These are phyloP conservation scores for Neonectria sp. DNA, from an alignment of 2,329 filamentous ascomycete genomes.

Conservation along the genomic window DNA sequence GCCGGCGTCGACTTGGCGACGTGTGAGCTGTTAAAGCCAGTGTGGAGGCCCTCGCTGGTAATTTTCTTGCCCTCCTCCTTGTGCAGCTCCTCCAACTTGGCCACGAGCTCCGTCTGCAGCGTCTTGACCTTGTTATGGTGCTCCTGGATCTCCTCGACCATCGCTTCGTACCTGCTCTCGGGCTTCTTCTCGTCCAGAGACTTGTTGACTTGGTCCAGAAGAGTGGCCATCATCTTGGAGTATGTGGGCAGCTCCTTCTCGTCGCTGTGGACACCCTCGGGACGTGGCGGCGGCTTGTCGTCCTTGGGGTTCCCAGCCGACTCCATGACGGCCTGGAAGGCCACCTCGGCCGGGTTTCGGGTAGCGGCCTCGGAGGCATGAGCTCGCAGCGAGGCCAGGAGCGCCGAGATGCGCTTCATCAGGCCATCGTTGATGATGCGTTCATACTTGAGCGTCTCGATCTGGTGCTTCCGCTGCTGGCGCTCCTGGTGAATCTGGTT, in stretches of 20 bases:
- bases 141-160: slow-evolving; percentile 82
- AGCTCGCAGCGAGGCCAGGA: slow-evolving; percentile 81
- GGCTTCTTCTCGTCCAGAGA: slow-evolving; percentile 84
- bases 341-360: slow-evolving; percentile 81
- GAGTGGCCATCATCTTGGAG: slow-evolving; percentile 97
- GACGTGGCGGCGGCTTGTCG: slow-evolving; percentile 80
- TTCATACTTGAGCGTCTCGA: slow-evolving; percentile 93
- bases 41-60: slow-evolving; percentile 90
- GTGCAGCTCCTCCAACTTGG: slow-evolving; percentile 85
- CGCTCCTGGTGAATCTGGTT: slow-evolving; percentile 96
- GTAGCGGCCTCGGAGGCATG: slow-evolving; percentile 79
- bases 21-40: slow-evolving; percentile 90
- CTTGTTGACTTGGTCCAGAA: slow-evolving; percentile 93
- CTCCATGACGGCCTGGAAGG: slow-evolving; percentile 93
- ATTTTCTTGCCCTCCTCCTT: slow-evolving; percentile 91
- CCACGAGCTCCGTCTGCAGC: slow-evolving; percentile 81
- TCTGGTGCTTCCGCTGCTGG: slow-evolving; percentile 87
- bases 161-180: slow-evolving; percentile 78
- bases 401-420: slow-evolving; percentile 83
- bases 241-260: slow-evolving; percentile 85
- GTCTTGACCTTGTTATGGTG: slow-evolving; percentile 85
- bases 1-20: slow-evolving; percentile 74
- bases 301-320: slow-evolving; percentile 80
- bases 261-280: slow-evolving; percentile 83
- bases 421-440: slow-evolving; percentile 93